These are phyloP conservation scores for Penicillium ochrochloron DNA, from an alignment of 495 filamentous ascomycete genomes.

Conservation along the genomic window DNA sequence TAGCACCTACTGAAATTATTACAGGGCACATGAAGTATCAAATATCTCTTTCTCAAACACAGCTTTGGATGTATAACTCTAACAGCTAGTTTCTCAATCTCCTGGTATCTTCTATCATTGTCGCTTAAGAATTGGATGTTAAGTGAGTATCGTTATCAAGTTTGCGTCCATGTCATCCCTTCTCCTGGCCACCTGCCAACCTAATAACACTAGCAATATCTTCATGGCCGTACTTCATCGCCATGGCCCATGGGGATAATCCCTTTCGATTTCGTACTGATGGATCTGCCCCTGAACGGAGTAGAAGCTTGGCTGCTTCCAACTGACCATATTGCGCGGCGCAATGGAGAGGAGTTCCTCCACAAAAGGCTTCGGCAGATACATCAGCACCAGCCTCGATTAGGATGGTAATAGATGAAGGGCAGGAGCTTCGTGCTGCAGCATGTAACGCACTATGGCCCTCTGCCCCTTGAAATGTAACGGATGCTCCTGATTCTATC, in stretches of 20 bases:
- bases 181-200: neutral
- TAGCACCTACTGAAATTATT: too few species aligned
- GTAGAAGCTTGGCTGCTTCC: neutral
- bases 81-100: too few species aligned
- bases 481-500: neutral
- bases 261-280: neutral
- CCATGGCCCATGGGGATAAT: neutral
- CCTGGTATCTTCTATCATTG: too few species aligned
- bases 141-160: too few species aligned
- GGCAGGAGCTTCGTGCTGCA: neutral
- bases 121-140: too few species aligned
- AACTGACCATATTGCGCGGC: neutral
- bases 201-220: neutral
- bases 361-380: neutral
- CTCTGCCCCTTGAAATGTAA: neutral
- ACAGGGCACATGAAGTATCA: too few species aligned
- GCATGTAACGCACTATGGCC: neutral
- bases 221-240: neutral
- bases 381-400: neutral
- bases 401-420: neutral
- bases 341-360: neutral
- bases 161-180: neutral
- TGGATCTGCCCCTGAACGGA: neutral
- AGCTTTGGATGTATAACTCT: too few species aligned
- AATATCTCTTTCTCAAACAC: too few species aligned